phyloP scores from a whole-genome alignment of 495 filamentous ascomycete species.

The Penicillium simplicissimum region DNA sequence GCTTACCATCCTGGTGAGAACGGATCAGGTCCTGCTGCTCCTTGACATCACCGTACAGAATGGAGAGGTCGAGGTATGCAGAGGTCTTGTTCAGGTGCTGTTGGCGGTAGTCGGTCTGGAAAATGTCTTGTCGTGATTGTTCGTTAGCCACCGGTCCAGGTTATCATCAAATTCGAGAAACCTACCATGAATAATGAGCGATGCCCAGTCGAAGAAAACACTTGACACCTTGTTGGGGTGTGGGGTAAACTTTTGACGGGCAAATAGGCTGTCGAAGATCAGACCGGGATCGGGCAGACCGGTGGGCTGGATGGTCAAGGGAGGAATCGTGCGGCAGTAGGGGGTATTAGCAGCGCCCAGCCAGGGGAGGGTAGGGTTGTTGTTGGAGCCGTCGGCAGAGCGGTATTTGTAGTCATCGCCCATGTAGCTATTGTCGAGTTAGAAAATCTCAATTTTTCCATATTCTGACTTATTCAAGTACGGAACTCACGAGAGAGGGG shows the following conservation, averaged over 20 bases:
- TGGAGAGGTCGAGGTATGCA: conserved; percentile 59
- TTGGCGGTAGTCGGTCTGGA: conserved; percentile 58
- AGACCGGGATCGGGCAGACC: conserved; percentile 55
- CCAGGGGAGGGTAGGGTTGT: conserved; percentile 58
- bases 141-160: conserved; percentile 5
- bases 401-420: conserved; percentile 68
- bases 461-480: not conserved
- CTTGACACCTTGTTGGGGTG: conserved; percentile 60
- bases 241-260: conserved; percentile 52
- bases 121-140: conserved; percentile 47
- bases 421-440: conserved; percentile 48
- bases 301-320: conserved; percentile 51
- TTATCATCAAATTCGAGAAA: too few relatives aligned
- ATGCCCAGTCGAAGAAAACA: conserved; percentile 61
- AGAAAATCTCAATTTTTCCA: conserved; percentile 2
- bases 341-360: conserved; percentile 57
- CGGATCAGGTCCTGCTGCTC: conserved; percentile 58
- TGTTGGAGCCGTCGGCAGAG: conserved; percentile 71
- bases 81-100: conserved; percentile 57
- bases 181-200: conserved; percentile 56
- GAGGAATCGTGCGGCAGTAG: conserved; percentile 55
- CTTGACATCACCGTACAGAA: conserved; percentile 57
- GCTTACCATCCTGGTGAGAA: conserved; percentile 56
- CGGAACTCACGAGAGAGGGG: conserved; percentile 48
- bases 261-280: conserved; percentile 55